Evolutionary conservation across 2,329 filamentous ascomycete genomes (phyloP), one percentile per base, ranked within the genome.

Genomic region (Lecanicillium sp.): DNA sequence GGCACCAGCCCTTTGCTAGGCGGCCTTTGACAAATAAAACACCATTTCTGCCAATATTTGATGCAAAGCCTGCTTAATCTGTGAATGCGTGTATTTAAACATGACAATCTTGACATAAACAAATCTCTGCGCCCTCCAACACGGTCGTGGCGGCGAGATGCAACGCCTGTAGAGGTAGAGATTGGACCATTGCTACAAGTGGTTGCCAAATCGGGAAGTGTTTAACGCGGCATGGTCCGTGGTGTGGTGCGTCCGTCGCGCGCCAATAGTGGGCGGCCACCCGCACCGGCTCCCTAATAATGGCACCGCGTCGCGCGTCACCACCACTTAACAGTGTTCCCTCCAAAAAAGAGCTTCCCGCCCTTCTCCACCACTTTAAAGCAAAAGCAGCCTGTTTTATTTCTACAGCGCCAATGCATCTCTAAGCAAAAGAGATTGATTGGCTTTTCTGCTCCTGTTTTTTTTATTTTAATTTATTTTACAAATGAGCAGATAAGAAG

Each of bases 281-380:
- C 22, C 22, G 22, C 29, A 17, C 18, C 32, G 15, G 27, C n/a
- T 13, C n/a, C n/a, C n/a, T n/a, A n/a, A 29, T 28, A 34, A 11
- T 13, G 19, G 12, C 15, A 41, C 29, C 39, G 39, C 39, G 39
- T 41, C 39, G 39, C 39, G 39, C 34, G 39, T 37, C 38, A 32
- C 33, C 7, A 25, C 22, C 22, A 25, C 22, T 25, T 25, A n/a
- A n/a, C n/a, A n/a, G n/a, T n/a, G n/a, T n/a, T n/a, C n/a, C n/a
- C n/a, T 19, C 4, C 14, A 25, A 12, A 32, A 29, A 36, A 37
- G 19, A 18, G 28, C 16, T 11, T 17, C 14, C 8, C 5, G 31
- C 20, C 14, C 12, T n/a, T 5, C 16, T 17, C 29, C 33, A 37
- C 22, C 22, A 33, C 29, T 40, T 30, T 35, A 29, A 12, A 31